These are phyloP conservation scores for Primulina eburnea DNA, from an alignment of 257 asterid genomes.

Conservation along the genomic window DNA sequence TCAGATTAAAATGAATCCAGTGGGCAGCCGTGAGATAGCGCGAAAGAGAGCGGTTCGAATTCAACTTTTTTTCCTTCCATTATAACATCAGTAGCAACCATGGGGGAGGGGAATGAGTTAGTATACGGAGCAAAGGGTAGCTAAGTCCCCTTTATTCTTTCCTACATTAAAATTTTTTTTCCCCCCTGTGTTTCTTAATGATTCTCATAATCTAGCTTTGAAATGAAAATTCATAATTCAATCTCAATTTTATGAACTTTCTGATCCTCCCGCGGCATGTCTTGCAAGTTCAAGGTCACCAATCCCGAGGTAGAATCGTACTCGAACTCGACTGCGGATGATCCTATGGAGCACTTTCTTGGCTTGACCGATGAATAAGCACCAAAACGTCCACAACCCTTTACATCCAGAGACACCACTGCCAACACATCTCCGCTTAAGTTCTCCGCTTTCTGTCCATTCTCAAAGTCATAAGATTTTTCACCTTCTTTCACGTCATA, in stretches of 20 bases:
- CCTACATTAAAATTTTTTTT: neutral
- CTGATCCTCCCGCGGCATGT: slow-evolving; percentile 42
- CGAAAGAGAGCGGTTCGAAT: slow-evolving; percentile 11
- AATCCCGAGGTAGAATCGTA: slow-evolving; percentile 35
- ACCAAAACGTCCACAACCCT: slow-evolving; percentile 53
- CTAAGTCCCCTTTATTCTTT: neutral
- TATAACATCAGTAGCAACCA: slow-evolving; percentile 1
- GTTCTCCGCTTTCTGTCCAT: slow-evolving; percentile 30
- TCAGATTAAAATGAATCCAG: slow-evolving; percentile 6
- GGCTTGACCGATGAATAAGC: slow-evolving; percentile 53
- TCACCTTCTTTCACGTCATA: slow-evolving; percentile 44
- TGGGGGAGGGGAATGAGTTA: neutral
- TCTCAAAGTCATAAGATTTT: slow-evolving; percentile 28
- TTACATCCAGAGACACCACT: slow-evolving; percentile 32
- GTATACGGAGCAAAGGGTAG: neutral
- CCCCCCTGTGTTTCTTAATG: slow-evolving; percentile 19
- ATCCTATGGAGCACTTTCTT: slow-evolving; percentile 36
- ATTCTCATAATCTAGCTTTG: slow-evolving; percentile 21
- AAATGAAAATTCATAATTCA: slow-evolving; percentile 31
- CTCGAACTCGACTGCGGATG: slow-evolving; percentile 30
- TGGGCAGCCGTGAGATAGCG: neutral
- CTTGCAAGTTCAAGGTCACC: slow-evolving; percentile 38
- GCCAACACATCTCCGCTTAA: slow-evolving; percentile 29
- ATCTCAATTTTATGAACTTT: slow-evolving; percentile 43
- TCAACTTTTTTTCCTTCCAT: slow-evolving; percentile 15